Conservation (phyloP, 1,284 basidiomycete genomes). For the Cutaneotrichosporon curvatum region DNA sequence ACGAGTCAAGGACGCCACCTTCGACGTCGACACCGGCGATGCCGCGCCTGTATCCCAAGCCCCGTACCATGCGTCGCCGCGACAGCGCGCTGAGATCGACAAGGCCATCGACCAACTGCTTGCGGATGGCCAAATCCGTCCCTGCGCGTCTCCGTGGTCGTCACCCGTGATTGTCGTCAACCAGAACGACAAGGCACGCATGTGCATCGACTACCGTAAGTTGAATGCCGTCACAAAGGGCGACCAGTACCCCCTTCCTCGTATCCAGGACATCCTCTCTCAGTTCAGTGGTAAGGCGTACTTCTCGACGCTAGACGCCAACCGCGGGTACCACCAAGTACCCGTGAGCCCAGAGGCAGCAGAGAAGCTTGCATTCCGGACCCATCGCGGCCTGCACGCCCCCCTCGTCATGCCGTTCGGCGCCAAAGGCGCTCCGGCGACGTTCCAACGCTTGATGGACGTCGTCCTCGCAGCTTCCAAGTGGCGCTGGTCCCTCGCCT, state of each 20-base stretch:
- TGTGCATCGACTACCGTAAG: neutral
- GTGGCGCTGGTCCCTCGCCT: neutral
- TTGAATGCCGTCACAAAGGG: neutral
- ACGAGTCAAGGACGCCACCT: too few species aligned
- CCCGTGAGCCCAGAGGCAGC: too few species aligned
- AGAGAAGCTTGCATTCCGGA: neutral
- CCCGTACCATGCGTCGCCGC: too few species aligned
- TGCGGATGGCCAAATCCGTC: slow-evolving; percentile 37
- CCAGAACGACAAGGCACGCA: slow-evolving; percentile 47
- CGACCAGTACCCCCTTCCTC: slow-evolving; percentile 1
- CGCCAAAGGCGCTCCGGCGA: neutral
- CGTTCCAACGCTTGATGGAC: neutral
- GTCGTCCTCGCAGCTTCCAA: neutral
- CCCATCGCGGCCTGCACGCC: neutral
- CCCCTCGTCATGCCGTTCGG: neutral
- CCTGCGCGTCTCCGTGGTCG: slow-evolving; percentile 29
- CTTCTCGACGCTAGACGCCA: neutral
- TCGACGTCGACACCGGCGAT: too few species aligned
- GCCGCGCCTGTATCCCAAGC: too few species aligned
- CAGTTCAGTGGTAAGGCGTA: neutral
- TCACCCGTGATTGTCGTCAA: slow-evolving; percentile 50
- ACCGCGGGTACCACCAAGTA: neutral
- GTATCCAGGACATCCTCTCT: neutral
- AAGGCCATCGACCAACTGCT: slow-evolving; percentile 46
- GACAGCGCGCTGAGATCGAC: slow-evolving; percentile 11